Conservation (phyloP, 1,139 yeast species). For the Zygosaccharomyces pseudobailii region DNA sequence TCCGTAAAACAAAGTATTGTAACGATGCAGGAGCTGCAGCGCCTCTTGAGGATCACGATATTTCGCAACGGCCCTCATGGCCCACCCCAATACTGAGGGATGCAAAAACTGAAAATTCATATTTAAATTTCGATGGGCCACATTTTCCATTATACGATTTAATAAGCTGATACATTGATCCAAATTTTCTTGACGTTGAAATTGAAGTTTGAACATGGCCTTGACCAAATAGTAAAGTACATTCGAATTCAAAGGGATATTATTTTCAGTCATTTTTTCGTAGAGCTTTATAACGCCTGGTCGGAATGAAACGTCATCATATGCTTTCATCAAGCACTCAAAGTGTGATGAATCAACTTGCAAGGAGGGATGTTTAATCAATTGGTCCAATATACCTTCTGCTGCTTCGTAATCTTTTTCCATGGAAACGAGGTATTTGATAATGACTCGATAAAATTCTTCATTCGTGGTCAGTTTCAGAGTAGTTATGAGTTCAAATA, state of each 20-base stretch:
- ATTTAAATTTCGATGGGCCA: conserved; percentile 23
- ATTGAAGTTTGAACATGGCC: conserved; percentile 41
- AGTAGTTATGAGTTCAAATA: conserved; percentile 16
- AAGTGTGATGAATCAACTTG: conserved; percentile 30
- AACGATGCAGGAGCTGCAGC: conserved; percentile 30
- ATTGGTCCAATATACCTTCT: conserved; percentile 19
- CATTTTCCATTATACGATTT: conserved; percentile 30
- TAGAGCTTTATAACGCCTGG: conserved; percentile 35
- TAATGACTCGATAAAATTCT: conserved; percentile 22
- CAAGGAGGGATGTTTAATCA: conserved; percentile 16
- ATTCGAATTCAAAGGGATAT: conserved; percentile 36
- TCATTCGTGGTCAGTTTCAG: conserved; percentile 14
- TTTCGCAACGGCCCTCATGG: conserved; percentile 31
- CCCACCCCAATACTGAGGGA: conserved; percentile 35
- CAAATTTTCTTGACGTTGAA: conserved; percentile 27
- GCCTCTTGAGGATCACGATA: conserved; percentile 34
- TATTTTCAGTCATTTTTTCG: conserved; percentile 39
- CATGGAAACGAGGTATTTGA: conserved; percentile 18
- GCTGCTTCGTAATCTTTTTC: conserved; percentile 23
- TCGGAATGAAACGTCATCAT: conserved; percentile 18
- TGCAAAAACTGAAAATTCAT: conserved; percentile 25
- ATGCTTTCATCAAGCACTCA: conserved; percentile 33
- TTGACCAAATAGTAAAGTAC: conserved; percentile 42
- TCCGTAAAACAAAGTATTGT: conserved; percentile 25
- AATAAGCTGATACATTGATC: conserved; percentile 30